Conservation (phyloP, 306 rosid genomes). For the Glycyrrhiza uralensis region DNA sequence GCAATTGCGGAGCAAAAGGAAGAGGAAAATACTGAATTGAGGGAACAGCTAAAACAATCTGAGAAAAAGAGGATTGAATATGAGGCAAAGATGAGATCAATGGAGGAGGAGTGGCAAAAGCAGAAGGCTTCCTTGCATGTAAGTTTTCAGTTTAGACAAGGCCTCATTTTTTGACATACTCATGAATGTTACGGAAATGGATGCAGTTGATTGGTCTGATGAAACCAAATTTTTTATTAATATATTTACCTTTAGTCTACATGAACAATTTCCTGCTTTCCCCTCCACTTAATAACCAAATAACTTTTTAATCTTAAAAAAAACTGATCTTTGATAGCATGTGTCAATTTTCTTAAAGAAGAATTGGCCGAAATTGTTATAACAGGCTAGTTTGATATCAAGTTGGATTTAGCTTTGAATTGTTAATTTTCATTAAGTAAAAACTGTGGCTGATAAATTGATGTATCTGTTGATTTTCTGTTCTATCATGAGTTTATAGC, state of each 20-base stretch:
- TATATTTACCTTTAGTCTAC: background rate
- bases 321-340: background rate
- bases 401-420: background rate
- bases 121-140: constrained; percentile 96
- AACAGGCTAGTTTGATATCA: background rate
- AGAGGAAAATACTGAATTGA: constrained; percentile 73
- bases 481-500: background rate
- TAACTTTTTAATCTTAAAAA: background rate
- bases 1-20: constrained; percentile 69
- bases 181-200: constrained; percentile 2
- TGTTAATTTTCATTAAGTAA: background rate
- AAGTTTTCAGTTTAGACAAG: constrained; percentile 42
- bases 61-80: constrained; percentile 81
- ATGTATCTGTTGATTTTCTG: background rate
- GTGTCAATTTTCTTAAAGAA: constrained; percentile 15
- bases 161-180: constrained; percentile 8
- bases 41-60: constrained; percentile 66
- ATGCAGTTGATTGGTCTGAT: constrained; percentile 20
- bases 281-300: background rate
- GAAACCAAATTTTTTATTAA: background rate
- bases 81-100: constrained; percentile 82
- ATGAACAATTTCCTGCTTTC: background rate
- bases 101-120: constrained; percentile 95
- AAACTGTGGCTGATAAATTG: constrained; percentile 6
- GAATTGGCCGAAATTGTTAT: background rate